Conservation (phyloP, 805 yeast species). For the Ogataea methylovora region DNA sequence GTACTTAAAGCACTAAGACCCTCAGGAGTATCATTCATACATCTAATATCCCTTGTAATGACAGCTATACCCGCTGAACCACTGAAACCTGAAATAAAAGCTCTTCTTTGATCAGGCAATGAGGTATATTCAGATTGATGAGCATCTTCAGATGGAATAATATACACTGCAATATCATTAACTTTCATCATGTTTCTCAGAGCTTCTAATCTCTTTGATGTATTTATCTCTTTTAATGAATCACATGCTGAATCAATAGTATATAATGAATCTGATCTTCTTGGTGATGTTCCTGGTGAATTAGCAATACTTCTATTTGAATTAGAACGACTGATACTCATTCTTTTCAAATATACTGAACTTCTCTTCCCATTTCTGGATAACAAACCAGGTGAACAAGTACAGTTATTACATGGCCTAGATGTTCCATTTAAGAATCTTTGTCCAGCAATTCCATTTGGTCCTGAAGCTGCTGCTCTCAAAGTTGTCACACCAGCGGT, state of each 20-base stretch:
- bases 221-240: slow-evolving; percentile 38
- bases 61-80: slow-evolving; percentile 60
- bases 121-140: slow-evolving; percentile 61
- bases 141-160: slow-evolving; percentile 52
- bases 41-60: slow-evolving; percentile 44
- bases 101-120: slow-evolving; percentile 44
- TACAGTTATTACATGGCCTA: slow-evolving; percentile 65
- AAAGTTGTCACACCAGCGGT: slow-evolving; percentile 24
- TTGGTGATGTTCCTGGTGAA: slow-evolving; percentile 1
- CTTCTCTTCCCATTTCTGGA: slow-evolving; percentile 61
- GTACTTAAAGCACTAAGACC: slow-evolving; percentile 51
- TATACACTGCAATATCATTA: slow-evolving; percentile 57
- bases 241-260: slow-evolving; percentile 8
- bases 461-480: slow-evolving; percentile 5
- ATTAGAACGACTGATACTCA: slow-evolving; percentile 8
- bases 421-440: slow-evolving; percentile 11
- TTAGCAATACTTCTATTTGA: slow-evolving; percentile 18
- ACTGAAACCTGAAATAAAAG: slow-evolving; percentile 50
- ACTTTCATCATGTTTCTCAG: slow-evolving; percentile 60
- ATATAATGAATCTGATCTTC: slow-evolving; percentile 2
- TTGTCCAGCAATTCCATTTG: slow-evolving; percentile 5
- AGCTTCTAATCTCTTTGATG: slow-evolving; percentile 49
- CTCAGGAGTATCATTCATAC: slow-evolving; percentile 45
- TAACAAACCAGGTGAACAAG: slow-evolving; percentile 76
- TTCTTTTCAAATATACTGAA: slow-evolving; percentile 30